Conservation (phyloP, 768 basidiomycete species). For the Chalciporus pseudorubinellus region DNA sequence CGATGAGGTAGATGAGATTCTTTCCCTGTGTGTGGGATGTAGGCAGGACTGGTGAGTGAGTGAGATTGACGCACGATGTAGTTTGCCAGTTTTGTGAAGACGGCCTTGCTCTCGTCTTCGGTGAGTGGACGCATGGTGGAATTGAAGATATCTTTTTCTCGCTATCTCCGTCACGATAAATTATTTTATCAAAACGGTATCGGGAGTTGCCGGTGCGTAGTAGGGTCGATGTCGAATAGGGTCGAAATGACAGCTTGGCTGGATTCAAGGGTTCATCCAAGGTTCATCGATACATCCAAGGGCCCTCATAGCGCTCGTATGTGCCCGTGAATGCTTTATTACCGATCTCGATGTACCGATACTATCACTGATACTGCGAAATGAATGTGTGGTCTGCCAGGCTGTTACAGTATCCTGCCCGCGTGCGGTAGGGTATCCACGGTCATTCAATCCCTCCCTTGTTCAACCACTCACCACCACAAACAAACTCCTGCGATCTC, state of each 20-base stretch:
- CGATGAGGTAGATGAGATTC: constrained; percentile 93
- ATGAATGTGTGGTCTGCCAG: background rate
- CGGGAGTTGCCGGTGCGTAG: too few species aligned
- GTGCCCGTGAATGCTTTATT: too few species aligned
- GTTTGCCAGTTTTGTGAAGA: constrained; percentile 96
- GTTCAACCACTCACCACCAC: background rate
- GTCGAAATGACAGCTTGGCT: too few species aligned
- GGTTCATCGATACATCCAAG: too few species aligned
- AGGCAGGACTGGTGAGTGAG: background rate
- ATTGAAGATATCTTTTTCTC: background rate
- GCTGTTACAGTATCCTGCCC: too few species aligned
- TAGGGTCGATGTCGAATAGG: too few species aligned
- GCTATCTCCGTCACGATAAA: too few species aligned
- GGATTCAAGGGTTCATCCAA: too few species aligned
- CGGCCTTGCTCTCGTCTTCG: constrained; percentile 93
- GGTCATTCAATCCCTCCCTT: too few species aligned
- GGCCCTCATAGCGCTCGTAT: too few species aligned
- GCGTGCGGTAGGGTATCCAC: too few species aligned
- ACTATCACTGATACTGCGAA: background rate
- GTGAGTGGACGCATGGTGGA: constrained; percentile 86
- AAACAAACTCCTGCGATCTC: background rate
- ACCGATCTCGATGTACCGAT: too few species aligned
- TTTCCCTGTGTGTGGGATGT: constrained; percentile 62
- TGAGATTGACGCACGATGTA: constrained; percentile 68
- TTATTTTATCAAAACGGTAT: background rate